phyloP scores from a whole-genome alignment of 352 stramenopile genomes.

The Discostella stelligera region DNA sequence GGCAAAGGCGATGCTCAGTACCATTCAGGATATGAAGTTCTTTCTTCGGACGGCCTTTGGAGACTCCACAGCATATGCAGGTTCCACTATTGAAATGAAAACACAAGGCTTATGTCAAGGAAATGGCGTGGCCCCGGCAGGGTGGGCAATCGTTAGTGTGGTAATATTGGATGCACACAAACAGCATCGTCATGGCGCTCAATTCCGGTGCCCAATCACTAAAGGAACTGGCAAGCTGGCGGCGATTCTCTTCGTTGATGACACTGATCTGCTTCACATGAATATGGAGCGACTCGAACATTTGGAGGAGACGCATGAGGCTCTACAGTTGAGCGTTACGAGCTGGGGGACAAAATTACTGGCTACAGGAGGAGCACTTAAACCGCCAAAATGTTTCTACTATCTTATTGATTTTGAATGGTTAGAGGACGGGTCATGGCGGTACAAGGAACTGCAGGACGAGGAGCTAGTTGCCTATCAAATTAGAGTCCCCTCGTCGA shows the following conservation, averaged over 20 bases:
- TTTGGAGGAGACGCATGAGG: background rate
- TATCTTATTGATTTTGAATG: no score
- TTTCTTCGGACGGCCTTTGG: no score
- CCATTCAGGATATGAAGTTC: no score
- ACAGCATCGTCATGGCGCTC: background rate
- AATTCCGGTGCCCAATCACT: slow-evolving; percentile 26
- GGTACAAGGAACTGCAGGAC: slow-evolving; percentile 8
- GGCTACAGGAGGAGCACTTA: slow-evolving; percentile 9
- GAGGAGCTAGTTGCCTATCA: slow-evolving; percentile 1
- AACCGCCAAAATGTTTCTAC: no score
- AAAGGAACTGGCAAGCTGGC: slow-evolving; percentile 6
- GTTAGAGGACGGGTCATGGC: slow-evolving; percentile 3
- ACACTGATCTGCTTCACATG: slow-evolving; percentile 16
- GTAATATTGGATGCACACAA: slow-evolving; percentile 4
- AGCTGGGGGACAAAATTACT: slow-evolving; percentile 16
- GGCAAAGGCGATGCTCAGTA: slow-evolving; percentile 7
- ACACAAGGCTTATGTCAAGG: slow-evolving; percentile 7
- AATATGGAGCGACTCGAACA: slow-evolving; percentile 6
- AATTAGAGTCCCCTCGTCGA: slow-evolving; percentile 3
- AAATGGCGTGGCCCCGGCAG: no score
- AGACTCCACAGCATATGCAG: slow-evolving; percentile 2
- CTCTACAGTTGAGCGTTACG: slow-evolving; percentile 6
- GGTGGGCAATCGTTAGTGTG: no score
- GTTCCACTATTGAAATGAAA: background rate
- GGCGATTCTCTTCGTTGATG: slow-evolving; percentile 15